Conservation (phyloP, 352 stramenopile species). For the Pythium vanterpoolii region DNA sequence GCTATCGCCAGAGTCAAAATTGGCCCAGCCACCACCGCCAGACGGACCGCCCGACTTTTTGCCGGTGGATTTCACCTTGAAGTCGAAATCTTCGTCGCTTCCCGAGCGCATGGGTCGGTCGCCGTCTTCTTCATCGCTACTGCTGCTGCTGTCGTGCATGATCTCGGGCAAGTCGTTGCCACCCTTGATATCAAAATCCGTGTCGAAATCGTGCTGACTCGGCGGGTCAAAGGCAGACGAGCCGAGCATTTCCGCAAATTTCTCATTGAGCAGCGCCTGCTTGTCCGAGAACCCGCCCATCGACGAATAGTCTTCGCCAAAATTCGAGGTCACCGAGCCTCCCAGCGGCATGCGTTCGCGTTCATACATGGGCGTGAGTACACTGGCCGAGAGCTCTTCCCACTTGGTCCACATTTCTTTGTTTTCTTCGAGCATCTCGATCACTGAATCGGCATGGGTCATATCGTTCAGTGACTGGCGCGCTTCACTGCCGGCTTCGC, state of each 20-base stretch:
- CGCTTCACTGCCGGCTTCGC: conserved; percentile 48
- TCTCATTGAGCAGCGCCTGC: conserved; percentile 70
- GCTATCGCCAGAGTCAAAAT: conserved; percentile 52
- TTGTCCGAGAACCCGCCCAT: conserved; percentile 72
- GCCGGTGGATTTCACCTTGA: conserved; percentile 23
- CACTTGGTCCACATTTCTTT: conserved; percentile 71
- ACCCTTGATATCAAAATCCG: conserved; percentile 70
- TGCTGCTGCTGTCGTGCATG: conserved; percentile 88
- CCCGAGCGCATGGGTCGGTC: conserved; percentile 33
- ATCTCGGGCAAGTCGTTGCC: conserved; percentile 71
- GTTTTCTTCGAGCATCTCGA: conserved; percentile 81
- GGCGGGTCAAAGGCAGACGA: conserved; percentile 55
- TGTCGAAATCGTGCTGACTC: conserved; percentile 57
- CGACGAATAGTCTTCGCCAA: conserved; percentile 70
- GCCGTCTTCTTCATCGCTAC: conserved; percentile 78
- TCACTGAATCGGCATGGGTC: conserved; percentile 73
- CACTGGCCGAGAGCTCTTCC: conserved; percentile 68
- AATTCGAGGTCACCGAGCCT: conserved; percentile 50
- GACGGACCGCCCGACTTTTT: conserved; percentile 6
- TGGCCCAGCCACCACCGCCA: conserved; percentile 49
- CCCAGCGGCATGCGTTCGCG: conserved; percentile 73
- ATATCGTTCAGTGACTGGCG: conserved; percentile 78
- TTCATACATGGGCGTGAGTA: conserved; percentile 74
- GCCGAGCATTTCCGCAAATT: conserved; percentile 83
- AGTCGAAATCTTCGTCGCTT: conserved; percentile 32